Base-by-base conservation (phyloP, 257 asterid genomes). In the Solanum microdontum region DNA sequence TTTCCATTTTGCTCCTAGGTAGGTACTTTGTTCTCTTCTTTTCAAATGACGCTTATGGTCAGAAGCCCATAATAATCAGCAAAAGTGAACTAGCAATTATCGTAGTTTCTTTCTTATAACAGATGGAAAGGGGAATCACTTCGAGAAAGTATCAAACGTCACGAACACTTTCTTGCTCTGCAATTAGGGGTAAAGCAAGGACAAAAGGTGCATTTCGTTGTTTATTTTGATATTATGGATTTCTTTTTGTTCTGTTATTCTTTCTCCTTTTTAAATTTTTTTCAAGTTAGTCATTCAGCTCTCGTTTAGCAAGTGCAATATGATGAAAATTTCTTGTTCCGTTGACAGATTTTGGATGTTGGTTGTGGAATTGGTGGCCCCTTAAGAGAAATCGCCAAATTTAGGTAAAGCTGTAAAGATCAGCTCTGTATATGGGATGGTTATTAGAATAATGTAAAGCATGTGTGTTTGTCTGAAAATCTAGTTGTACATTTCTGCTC, bases 291-390 rank as follows among this genome's bases (percentile, higher is more conserved):
- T 82, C 19, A 28, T 51, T 19, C 43, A 48, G 3, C 28, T 82
- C n/a, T 36, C 11, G 2, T 32, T 82, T 17, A 48, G 43, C 40
- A 5, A 82, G 85, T 48, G 19, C 2, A 82, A 48, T 14, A 48
- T 48, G 69, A 23, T 55, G 69, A 33, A 24, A 32, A 24, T 23
- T 86, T 45, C 19, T 75, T 34, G 19, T 24, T 74, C 24, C 43
- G 1, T 86, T 76, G 80, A 84, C 66, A 87, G 86, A 77, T 87
- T 40, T 79, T 87, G 26, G 88, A 87, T 87, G 82, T 87, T 75
- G 88, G 88, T 11, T 87, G 88, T 28, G 88, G 88, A 87, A 87
- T 87, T 79, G 88, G 88, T 62, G 88, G 88, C 7, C 86, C 86
- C 10, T 64, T 87, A 17, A 77, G 88, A 64, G 88, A 87, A 87